Evolutionary conservation across 441 rosid genomes (phyloP), one percentile per base, ranked within the genome.

Genomic region (Gossypium lobatum): DNA sequence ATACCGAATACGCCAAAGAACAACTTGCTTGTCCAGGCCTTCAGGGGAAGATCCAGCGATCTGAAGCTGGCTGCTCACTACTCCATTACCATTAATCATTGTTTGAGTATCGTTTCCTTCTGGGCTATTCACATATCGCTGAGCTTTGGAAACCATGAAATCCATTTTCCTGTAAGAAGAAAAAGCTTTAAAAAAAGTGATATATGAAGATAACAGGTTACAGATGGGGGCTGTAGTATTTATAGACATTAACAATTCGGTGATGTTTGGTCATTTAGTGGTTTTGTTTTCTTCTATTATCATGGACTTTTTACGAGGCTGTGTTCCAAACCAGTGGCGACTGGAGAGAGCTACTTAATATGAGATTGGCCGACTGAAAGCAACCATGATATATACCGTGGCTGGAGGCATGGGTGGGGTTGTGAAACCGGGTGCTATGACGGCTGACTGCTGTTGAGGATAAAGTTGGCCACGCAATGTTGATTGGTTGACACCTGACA

Each of bases 1-100:
- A 72, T 83, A 87, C 52, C 93, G 87, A 52, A 86, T 76, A 25
- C 93, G 88, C 37, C 70, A 84, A 11, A 88, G 88, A 66, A 88
- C 82, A 31, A 50, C 81, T 4, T 81, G 73, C 59, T 46, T 86
- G 60, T 86, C 85, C 72, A 83, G 58, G 7, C 79, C 45, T 48
- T 78, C 73, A 23, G 70, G 42, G 28, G 78, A 28, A 28, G 26
- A 9, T 13, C 4, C 25, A 13, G 76, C 11, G 11, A 88, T 68
- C 59, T 73, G 77, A 76, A 88, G 84, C 72, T 84, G 85, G 18
- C 55, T 85, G 11, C 82, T 83, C 48, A 86, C 54, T 10, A 34
- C 39, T 34, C 39, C 39, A 34, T 34, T 34, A 34, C 75, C 72
- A 58, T 64, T 63, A 10, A 21, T 57, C 5, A 10, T 25, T 18